Base-by-base conservation (phyloP, 2,329 filamentous ascomycete genomes). In the Allantophomopsis lycopodina region DNA sequence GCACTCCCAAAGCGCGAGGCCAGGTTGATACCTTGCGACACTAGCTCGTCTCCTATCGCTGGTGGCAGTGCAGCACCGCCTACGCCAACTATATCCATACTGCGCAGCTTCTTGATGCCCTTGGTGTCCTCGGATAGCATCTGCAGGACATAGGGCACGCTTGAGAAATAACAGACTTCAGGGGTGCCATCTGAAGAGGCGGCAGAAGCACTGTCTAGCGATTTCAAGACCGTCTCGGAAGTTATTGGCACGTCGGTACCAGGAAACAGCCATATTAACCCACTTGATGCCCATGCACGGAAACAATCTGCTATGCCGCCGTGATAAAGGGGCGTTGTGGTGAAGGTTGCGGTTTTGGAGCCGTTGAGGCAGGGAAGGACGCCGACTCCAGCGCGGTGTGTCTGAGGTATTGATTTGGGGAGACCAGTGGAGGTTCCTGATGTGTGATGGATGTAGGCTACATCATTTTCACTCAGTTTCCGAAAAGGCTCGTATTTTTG, bases 241-340 rank as follows among this genome's bases (percentile, higher is more conserved):
- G 75, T 80, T 13, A 80, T 69, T 0, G 76, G 73, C 0, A 64
- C 54, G 5, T 61, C 55, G 2, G 66, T 66, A 15, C 70, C 66
- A 0, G 76, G 74, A 44, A 79, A 81, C 8, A 80, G 59, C 70
- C 73, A 80, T 2, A 79, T 70, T 48, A 70, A 54, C 0, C 72
- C 67, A 14, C 63, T 64, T 41, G 71, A 74, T 1, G 71, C 69
- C 75, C 76, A 79, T 0, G 73, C 65, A 37, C 76, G 60, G 35
- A 80, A 69, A 15, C 71, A 63, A 50, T 81, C 77, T 1, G 76
- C 72, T 7, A 79, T 63, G 0, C 76, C 77, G 2, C 76, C 77
- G 46, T 80, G 75, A 45, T 79, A 81, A 0, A 81, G 60, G 0
- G 77, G 76, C 2, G 76, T 81, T 0, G 75, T 78, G 0, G 75